Evolutionary conservation across 108 stramenopile species (phyloP).

Genomic region (Skeletonema tropicum): DNA sequence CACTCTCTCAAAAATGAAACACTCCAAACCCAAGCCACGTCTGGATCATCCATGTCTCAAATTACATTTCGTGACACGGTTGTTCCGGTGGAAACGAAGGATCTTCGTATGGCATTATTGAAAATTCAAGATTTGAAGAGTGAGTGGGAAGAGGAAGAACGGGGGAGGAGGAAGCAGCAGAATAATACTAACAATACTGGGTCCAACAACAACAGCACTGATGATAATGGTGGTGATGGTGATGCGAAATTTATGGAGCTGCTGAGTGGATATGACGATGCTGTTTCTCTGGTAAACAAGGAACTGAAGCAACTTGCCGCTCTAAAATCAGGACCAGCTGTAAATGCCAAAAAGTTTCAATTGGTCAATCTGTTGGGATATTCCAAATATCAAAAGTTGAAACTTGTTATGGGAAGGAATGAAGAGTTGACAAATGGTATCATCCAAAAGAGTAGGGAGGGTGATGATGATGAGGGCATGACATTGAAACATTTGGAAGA

Average conservation of each 20-base stretch:
- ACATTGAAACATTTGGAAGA: slow-evolving; percentile 54
- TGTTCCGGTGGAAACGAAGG: slow-evolving; percentile 61
- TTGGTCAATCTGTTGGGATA: slow-evolving; percentile 64
- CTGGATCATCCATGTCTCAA: slow-evolving; percentile 21
- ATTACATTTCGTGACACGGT: slow-evolving; percentile 67
- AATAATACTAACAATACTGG: slow-evolving; percentile 3
- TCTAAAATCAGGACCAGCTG: slow-evolving; percentile 70
- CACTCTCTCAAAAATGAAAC: slow-evolving; percentile 15
- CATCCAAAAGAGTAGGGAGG: slow-evolving; percentile 14
- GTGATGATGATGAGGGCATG: slow-evolving; percentile 19
- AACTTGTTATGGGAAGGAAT: slow-evolving; percentile 54
- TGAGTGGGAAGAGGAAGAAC: slow-evolving; percentile 27
- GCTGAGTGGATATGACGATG: slow-evolving; percentile 78
- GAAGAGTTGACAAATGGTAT: slow-evolving; percentile 55
- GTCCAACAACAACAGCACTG: not conserved
- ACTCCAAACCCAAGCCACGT: slow-evolving; percentile 17
- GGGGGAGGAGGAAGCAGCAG: slow-evolving; percentile 11
- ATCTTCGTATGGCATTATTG: slow-evolving; percentile 35
- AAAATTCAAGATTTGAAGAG: slow-evolving; percentile 37
- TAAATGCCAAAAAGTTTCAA: slow-evolving; percentile 71
- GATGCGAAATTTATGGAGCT: slow-evolving; percentile 62
- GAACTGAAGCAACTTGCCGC: slow-evolving; percentile 52
- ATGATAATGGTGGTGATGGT: not conserved
- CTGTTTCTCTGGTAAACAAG: slow-evolving; percentile 50
- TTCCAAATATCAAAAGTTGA: slow-evolving; percentile 69